Conservation (phyloP, 495 filamentous ascomycete species). For the Lophiostoma macrostomum region DNA sequence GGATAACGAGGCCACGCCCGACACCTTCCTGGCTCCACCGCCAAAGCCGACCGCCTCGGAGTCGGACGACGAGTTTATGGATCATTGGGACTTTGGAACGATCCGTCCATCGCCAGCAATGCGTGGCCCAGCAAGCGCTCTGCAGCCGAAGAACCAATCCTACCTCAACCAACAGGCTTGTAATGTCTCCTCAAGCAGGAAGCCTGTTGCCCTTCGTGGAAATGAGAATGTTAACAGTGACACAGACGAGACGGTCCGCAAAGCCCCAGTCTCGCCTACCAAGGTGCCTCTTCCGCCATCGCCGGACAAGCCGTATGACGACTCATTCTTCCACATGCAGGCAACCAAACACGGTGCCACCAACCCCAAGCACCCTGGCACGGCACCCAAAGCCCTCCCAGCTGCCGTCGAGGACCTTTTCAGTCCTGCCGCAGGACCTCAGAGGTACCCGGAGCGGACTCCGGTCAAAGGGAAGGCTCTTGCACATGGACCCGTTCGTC, state of each 20-base stretch:
- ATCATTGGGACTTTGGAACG: constrained; percentile 96
- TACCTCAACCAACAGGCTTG: constrained; percentile 65
- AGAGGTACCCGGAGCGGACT: no score
- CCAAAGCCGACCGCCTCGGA: no score
- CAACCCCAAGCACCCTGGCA: no score
- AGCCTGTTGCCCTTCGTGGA: constrained; percentile 21
- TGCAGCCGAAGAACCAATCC: constrained; percentile 71
- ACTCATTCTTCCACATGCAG: constrained; percentile 3
- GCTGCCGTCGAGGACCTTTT: no score
- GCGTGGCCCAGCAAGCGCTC: constrained; percentile 52
- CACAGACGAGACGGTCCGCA: constrained; percentile 31
- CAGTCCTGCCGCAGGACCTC: no score
- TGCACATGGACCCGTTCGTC: no score
- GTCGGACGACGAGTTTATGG: no score
- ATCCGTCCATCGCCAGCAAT: constrained; percentile 61
- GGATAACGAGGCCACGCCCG: constrained; percentile 45
- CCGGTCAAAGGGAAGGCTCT: no score
- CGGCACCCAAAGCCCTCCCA: no score
- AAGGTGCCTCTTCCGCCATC: constrained; percentile 63
- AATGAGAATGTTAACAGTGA: constrained; percentile 22
- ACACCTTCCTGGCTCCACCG: no score
- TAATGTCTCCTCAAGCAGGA: constrained; percentile 39
- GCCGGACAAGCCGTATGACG: constrained; percentile 36
- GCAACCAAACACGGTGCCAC: no score
- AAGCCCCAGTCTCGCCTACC: constrained; percentile 35